phyloP scores from a whole-genome alignment of 305 asterid genomes.

The Salvia sclarea region DNA sequence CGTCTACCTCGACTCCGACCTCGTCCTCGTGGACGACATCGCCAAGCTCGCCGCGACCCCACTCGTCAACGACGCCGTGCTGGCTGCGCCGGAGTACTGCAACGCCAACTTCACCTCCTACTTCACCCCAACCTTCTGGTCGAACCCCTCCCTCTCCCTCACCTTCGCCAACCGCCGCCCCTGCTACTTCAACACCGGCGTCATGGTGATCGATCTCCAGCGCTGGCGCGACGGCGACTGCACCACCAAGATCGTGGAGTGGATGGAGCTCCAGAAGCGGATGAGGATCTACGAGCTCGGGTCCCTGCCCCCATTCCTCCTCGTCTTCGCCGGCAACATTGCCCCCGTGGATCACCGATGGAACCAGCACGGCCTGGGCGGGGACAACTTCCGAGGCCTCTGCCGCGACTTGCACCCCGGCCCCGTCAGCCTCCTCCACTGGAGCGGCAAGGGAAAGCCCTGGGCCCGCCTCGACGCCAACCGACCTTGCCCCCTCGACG shows the following conservation, averaged over 20 bases:
- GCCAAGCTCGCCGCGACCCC: slow-evolving; percentile 76
- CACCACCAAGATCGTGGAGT: slow-evolving; percentile 70
- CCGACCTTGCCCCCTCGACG: slow-evolving; percentile 80
- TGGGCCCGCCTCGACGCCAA: slow-evolving; percentile 80
- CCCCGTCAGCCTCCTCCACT: slow-evolving; percentile 84
- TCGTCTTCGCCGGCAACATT: slow-evolving; percentile 82
- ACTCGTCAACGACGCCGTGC: slow-evolving; percentile 41
- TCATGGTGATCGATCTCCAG: slow-evolving; percentile 76
- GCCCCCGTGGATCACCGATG: slow-evolving; percentile 89
- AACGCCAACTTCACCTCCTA: slow-evolving; percentile 84
- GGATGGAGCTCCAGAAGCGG: slow-evolving; percentile 98
- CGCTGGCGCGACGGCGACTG: slow-evolving; percentile 70
- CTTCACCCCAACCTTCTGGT: slow-evolving; percentile 92
- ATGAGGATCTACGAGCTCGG: slow-evolving; percentile 89
- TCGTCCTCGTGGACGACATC: slow-evolving; percentile 82
- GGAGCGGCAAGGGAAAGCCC: slow-evolving; percentile 97
- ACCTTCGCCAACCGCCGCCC: slow-evolving; percentile 66
- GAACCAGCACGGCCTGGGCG: slow-evolving; percentile 97
- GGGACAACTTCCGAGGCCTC: slow-evolving; percentile 78
- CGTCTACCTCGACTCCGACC: slow-evolving; percentile 87
- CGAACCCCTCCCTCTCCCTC: slow-evolving; percentile 74
- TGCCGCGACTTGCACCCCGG: slow-evolving; percentile 92
- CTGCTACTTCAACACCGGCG: slow-evolving; percentile 92
- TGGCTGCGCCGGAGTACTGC: slow-evolving; percentile 97
- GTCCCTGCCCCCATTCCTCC: slow-evolving; percentile 83